Conservation (phyloP, 257 asterid species). For the Capsicum rhomboideum region DNA sequence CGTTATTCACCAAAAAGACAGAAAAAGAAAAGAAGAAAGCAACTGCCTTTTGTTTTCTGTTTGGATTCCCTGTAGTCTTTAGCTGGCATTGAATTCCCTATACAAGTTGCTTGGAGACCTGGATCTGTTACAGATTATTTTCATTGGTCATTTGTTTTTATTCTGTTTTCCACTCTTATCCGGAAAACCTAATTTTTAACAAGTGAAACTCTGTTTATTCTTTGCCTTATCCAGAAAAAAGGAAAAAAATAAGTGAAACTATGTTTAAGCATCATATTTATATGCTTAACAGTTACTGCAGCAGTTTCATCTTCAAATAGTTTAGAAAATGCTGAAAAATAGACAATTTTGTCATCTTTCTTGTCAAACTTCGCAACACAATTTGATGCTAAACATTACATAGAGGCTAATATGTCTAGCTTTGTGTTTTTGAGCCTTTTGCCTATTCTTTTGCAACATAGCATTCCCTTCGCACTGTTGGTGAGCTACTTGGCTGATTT, state of each 20-base stretch:
- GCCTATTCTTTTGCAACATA: background rate
- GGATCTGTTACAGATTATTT: background rate
- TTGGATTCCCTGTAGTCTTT: background rate
- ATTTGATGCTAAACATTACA: background rate
- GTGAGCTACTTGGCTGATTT: background rate
- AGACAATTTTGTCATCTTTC: too few species aligned
- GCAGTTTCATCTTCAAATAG: too few species aligned
- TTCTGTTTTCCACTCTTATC: background rate
- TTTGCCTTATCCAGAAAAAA: background rate
- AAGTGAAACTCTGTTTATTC: background rate
- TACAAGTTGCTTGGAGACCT: background rate
- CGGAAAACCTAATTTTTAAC: background rate
- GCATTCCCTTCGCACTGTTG: background rate
- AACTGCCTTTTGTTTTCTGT: background rate
- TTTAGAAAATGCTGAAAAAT: too few species aligned
- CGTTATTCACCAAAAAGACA: background rate
- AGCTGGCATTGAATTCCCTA: background rate
- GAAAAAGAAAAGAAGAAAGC: background rate
- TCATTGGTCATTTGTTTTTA: background rate
- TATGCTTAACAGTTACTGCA: too few species aligned
- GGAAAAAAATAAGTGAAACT: background rate
- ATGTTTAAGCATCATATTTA: too few species aligned
- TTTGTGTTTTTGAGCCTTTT: background rate
- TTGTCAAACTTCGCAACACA: background rate
- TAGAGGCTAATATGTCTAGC: background rate